Evolutionary conservation across 192 early-diverging fungal genomes (phyloP), one percentile per base, ranked within the genome.

Genomic region (Backusella sp.): DNA sequence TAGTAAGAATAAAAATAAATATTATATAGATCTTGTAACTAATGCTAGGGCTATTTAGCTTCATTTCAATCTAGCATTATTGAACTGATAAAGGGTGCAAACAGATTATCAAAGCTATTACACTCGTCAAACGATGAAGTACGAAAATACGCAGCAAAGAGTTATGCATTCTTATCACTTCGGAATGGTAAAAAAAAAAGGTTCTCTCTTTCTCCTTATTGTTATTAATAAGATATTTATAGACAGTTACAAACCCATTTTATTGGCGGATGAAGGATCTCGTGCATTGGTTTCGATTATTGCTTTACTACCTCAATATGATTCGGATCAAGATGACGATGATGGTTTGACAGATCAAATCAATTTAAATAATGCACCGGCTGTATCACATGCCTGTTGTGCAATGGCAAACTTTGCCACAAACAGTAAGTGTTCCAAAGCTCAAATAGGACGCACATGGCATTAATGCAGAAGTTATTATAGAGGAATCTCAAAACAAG

Each of bases 361-460:
- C 1, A 62, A 62, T 28, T 62, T 62, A 28, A 62, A 62, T 28
- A 62, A 62, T 62, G 72, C 78, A 6, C 80, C 83, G n/a, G 79
- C 85, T 3, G 81, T 88, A 44, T 84, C 88, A 0, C 87, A 89
- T 76, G 77, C 84, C 0, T 88, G 86, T 66, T 89, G 88, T 78
- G 88, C 88, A 0, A 72, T 89, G 71, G 88, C 88, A 11, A 89
- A 89, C 65, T 73, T 89, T 79, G 88, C 88, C 6, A 89, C 88
- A 3, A 89, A 89, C 66, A 82, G 86, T 56, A 85, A 78, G 68
- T 53, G n/a, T 66, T 39, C 37, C 32, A 32, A 32, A 32, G 32
- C 32, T 0, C 32, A 32, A 32, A 3, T 3, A 32, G 32, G 3
- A 32, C 32, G n/a, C 32, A 32, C 32, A 32, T 32, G 32, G 11